Evolutionary conservation across 805 yeast species (phyloP).

Genomic region (Metschnikowia shivogae): DNA sequence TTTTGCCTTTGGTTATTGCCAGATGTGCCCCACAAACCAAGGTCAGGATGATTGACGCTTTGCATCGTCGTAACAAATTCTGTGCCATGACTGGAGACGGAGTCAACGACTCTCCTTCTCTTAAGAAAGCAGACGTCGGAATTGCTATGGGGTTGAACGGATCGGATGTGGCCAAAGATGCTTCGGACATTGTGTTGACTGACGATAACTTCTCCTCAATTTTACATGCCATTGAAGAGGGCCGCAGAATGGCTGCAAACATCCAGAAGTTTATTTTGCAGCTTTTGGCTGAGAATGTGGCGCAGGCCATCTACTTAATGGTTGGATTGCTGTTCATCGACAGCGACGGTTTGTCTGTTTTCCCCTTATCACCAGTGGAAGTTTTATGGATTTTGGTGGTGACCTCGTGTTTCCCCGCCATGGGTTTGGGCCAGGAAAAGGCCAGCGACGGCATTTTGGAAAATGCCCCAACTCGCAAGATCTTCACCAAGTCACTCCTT

Average conservation of each 20-base stretch:
- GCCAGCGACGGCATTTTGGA: slow-evolving; percentile 38
- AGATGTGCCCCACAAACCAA: slow-evolving; percentile 82
- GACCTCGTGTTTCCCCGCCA: slow-evolving; percentile 22
- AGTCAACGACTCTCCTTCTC: slow-evolving; percentile 27
- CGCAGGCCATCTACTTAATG: slow-evolving; percentile 61
- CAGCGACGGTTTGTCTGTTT: slow-evolving; percentile 61
- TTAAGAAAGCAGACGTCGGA: slow-evolving; percentile 27
- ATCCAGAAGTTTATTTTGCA: slow-evolving; percentile 21
- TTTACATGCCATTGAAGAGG: slow-evolving; percentile 27
- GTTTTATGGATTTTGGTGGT: slow-evolving; percentile 22
- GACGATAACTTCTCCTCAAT: slow-evolving; percentile 28
- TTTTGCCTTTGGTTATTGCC: slow-evolving; percentile 73
- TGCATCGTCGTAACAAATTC: slow-evolving; percentile 42
- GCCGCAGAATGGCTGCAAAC: slow-evolving; percentile 21
- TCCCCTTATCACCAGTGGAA: slow-evolving; percentile 56
- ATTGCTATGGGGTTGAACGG: slow-evolving; percentile 30
- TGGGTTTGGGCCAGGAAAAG: slow-evolving; percentile 31
- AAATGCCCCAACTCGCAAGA: slow-evolving; percentile 33
- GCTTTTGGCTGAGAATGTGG: slow-evolving; percentile 26
- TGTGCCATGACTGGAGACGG: slow-evolving; percentile 70
- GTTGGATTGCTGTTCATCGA: slow-evolving; percentile 73
- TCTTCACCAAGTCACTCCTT: slow-evolving; percentile 40
- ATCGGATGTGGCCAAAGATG: slow-evolving; percentile 28
- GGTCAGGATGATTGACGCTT: slow-evolving; percentile 76
- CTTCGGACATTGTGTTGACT: slow-evolving; percentile 25